Percentiles rank a stretch among this genome's conserved stretches.
phyloP scores from a whole-genome alignment of 257 asterid species.

The Ocimum tenuiflorum region DNA sequence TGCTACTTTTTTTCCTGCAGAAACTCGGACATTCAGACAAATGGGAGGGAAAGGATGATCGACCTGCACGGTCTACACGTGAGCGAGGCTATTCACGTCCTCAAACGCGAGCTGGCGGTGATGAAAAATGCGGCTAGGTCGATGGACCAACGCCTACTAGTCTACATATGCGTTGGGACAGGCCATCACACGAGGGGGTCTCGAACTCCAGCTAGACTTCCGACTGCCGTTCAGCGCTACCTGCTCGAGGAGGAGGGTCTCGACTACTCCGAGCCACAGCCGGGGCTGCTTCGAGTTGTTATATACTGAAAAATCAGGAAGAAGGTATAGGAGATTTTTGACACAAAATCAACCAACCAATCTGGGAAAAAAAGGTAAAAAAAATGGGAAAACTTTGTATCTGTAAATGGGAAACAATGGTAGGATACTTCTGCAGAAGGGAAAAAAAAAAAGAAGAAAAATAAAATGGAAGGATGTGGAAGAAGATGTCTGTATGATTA shows the following conservation, averaged over 20 bases:
- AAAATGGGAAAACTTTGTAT: conserved; percentile 35
- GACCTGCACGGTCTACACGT: conserved; percentile 96
- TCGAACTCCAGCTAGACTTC: conserved; percentile 83
- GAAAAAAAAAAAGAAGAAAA: conserved; percentile 12
- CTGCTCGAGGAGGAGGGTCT: conserved; percentile 91
- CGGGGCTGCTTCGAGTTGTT: conserved; percentile 79
- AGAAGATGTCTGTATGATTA: conserved; percentile 36
- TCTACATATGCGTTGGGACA: conserved; percentile 88
- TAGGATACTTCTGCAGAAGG: conserved; percentile 35
- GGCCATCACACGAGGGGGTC: conserved; percentile 95
- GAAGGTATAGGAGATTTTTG: conserved; percentile 44
- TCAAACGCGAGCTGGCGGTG: conserved; percentile 76
- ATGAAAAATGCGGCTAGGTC: conserved; percentile 76
- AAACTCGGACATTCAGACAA: conserved; percentile 54
- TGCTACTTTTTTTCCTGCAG: conserved; percentile 41
- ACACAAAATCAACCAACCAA: conserved; percentile 20
- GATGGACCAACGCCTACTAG: conserved; percentile 67
- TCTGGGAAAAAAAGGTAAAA: neutral
- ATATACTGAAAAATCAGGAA: conserved; percentile 46
- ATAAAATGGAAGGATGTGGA: conserved; percentile 14
- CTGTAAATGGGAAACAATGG: conserved; percentile 43
- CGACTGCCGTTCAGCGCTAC: conserved; percentile 82
- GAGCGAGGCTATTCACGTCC: conserved; percentile 86
- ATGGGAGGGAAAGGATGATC: conserved; percentile 76
- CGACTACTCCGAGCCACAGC: conserved; percentile 83